A percentile compares a stretch with the other conserved stretches of the same genome.
Evolutionary conservation across 768 basidiomycete species (phyloP).

Genomic region (Artomyces pyxidatus): DNA sequence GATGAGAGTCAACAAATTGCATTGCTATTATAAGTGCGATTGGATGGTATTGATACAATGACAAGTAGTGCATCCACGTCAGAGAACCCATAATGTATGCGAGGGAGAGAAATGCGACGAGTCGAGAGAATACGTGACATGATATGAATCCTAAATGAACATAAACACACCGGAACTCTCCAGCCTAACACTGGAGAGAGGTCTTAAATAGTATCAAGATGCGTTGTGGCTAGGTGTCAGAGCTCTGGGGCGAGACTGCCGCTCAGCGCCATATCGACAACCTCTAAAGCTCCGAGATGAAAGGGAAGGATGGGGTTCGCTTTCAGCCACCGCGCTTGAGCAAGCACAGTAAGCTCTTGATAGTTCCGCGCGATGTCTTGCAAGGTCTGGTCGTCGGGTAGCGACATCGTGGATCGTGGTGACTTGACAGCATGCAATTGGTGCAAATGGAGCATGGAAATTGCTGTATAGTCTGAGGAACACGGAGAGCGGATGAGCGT

Average conservation of each 20-base stretch:
- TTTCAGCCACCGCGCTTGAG: conserved; percentile 36
- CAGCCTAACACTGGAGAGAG: conserved; percentile 2
- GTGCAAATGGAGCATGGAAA: conserved; percentile 52
- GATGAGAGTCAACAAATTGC: neutral
- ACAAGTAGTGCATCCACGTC: neutral
- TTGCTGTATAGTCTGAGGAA: conserved; percentile 33
- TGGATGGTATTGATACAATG: neutral
- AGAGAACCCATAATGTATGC: conserved; percentile 9
- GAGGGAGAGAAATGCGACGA: conserved; percentile 11
- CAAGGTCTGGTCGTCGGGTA: conserved; percentile 26
- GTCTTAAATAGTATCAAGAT: neutral
- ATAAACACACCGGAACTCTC: conserved; percentile 3
- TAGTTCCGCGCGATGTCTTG: conserved; percentile 61
- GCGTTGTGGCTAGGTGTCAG: neutral
- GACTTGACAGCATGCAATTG: conserved; percentile 45
- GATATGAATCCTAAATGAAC: conserved; percentile 8
- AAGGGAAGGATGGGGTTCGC: conserved; percentile 54
- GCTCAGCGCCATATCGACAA: conserved; percentile 39
- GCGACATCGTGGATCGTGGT: conserved; percentile 29
- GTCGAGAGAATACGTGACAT: conserved; percentile 14
- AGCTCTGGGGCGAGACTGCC: conserved; percentile 22
- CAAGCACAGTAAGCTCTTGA: conserved; percentile 61
- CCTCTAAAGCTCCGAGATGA: conserved; percentile 66
- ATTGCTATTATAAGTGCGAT: neutral
- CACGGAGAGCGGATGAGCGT: conserved; percentile 51